Percentiles rank a stretch among this genome's conserved stretches.
Evolutionary conservation across 495 filamentous ascomycete species (phyloP).

Genomic region (Daldinia caldariorum): DNA sequence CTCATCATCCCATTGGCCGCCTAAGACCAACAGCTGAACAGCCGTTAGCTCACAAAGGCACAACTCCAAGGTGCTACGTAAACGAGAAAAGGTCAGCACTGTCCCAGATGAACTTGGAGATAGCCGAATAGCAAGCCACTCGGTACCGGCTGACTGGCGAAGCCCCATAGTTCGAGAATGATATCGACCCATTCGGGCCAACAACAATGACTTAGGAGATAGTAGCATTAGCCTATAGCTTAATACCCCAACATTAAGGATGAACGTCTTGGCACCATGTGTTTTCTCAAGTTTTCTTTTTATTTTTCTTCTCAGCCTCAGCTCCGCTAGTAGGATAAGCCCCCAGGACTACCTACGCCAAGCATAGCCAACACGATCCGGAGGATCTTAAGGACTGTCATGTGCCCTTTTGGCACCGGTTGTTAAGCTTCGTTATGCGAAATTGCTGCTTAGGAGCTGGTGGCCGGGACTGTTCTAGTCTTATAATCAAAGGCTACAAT

Average conservation of each 20-base stretch:
- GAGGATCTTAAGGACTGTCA: slow-evolving; percentile 11
- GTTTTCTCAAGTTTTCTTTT: not conserved
- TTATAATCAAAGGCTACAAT: not conserved
- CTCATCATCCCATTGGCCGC: slow-evolving; percentile 13
- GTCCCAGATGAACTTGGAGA: slow-evolving; percentile 9
- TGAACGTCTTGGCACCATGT: slow-evolving; percentile 5
- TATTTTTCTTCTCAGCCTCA: slow-evolving; percentile 15
- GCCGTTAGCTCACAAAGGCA: not conserved
- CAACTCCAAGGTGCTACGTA: not conserved
- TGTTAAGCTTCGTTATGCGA: slow-evolving; percentile 4
- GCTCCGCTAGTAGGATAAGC: slow-evolving; percentile 15
- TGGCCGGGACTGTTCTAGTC: not conserved
- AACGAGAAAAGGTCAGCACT: slow-evolving; percentile 18
- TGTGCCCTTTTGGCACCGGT: slow-evolving; percentile 16
- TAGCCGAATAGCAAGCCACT: slow-evolving; percentile 14
- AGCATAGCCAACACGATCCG: slow-evolving; percentile 1
- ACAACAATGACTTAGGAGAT: not conserved
- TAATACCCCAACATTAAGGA: slow-evolving; percentile 19
- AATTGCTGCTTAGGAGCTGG: not conserved
- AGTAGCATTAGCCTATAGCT: slow-evolving; percentile 9
- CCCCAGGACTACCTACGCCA: slow-evolving; percentile 11
- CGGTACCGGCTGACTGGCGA: slow-evolving; percentile 30
- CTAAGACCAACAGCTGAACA: slow-evolving; percentile 2
- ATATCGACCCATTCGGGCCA: not conserved
- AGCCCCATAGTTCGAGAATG: slow-evolving; percentile 13